Evolutionary conservation across 2,329 filamentous ascomycete species (phyloP).

Genomic region (Exophiala viscosa): DNA sequence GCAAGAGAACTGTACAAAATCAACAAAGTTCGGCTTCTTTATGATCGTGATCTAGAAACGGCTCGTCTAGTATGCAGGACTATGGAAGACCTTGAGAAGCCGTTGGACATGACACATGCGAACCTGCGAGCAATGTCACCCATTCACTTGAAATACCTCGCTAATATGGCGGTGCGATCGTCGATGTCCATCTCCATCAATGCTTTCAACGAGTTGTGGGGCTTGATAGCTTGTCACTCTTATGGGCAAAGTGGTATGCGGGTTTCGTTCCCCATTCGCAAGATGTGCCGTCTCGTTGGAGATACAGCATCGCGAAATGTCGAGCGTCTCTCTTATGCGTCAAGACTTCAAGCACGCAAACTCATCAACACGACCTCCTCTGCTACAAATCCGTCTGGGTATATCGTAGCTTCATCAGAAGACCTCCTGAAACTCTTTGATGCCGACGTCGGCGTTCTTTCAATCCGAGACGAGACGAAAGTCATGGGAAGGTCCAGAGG

Average conservation of each 20-base stretch:
- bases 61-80: conserved; percentile 77
- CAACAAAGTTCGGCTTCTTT: conserved; percentile 83
- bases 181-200: conserved; percentile 95
- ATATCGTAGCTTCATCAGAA: conserved; percentile 85
- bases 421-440: conserved; percentile 80
- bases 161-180: conserved; percentile 85
- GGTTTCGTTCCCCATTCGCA: conserved; percentile 86
- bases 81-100: conserved; percentile 66
- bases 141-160: conserved; percentile 81
- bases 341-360: conserved; percentile 77
- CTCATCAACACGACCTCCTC: conserved; percentile 82
- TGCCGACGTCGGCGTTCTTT: conserved; percentile 80
- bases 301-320: conserved; percentile 85
- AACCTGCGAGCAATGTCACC: conserved; percentile 88
- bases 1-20: conserved; percentile 84
- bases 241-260: conserved; percentile 77
- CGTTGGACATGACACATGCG: conserved; percentile 77
- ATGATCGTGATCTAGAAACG: conserved; percentile 76
- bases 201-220: conserved; percentile 81
- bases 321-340: conserved; percentile 80
- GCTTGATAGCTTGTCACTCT: conserved; percentile 78
- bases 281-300: conserved; percentile 84
- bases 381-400: conserved; percentile 76
- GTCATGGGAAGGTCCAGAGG: conserved; percentile 67
- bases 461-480: conserved; percentile 84